These are phyloP conservation scores for Raddia distichophylla DNA, from an alignment of 176 grass and related monocot species.

Conservation along the genomic window DNA sequence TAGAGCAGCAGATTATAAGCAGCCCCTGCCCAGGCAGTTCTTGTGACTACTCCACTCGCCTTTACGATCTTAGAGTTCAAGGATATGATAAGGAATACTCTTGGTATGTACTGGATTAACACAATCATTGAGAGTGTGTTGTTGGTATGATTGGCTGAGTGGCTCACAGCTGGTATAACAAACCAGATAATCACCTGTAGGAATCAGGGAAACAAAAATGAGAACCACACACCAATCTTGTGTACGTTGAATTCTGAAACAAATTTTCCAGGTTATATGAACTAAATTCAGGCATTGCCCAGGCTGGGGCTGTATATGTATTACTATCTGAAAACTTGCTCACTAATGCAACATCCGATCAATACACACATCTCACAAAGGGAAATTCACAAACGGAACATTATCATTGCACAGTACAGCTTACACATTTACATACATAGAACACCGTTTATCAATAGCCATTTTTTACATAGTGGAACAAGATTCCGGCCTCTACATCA, in stretches of 20 bases:
- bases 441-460: too few relatives aligned
- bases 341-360: not conserved
- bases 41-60: constrained; percentile 77
- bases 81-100: constrained; percentile 78
- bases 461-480: too few relatives aligned
- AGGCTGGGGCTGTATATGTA: not conserved
- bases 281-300: not conserved
- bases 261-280: not conserved
- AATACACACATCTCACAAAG: not conserved
- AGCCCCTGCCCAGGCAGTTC: constrained; percentile 82
- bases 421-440: too few relatives aligned
- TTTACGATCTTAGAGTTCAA: constrained; percentile 87
- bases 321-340: not conserved
- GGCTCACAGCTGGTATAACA: constrained; percentile 78
- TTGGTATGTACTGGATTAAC: constrained; percentile 84
- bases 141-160: constrained; percentile 74
- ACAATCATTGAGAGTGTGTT: constrained; percentile 88
- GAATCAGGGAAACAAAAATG: not conserved
- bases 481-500: too few relatives aligned
- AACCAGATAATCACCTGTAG: constrained; percentile 88
- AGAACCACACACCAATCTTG: not conserved
- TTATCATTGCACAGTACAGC: too few relatives aligned
- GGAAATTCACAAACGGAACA: too few relatives aligned
- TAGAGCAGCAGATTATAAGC: constrained; percentile 94
- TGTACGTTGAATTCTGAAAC: not conserved